These are phyloP conservation scores for Diddensiella caesifluorescens DNA, from an alignment of 805 yeast genomes.

Conservation along the genomic window DNA sequence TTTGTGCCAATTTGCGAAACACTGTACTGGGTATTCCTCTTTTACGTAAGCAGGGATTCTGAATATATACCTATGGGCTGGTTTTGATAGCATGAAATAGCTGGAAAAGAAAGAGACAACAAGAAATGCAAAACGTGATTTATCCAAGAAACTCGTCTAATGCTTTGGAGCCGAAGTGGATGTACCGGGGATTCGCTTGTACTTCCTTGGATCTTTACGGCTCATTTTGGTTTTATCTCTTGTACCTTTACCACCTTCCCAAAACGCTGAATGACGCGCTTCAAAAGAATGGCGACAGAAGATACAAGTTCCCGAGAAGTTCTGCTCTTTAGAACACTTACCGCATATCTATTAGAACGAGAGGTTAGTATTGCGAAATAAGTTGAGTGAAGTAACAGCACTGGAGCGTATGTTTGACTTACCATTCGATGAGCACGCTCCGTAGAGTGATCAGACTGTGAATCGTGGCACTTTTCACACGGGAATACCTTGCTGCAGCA, in stretches of 20 bases:
- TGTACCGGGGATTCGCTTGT: conserved; percentile 27
- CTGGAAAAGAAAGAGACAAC: too few species aligned
- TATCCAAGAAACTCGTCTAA: too few species aligned
- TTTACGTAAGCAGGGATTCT: too few species aligned
- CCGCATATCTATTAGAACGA: conserved; percentile 32
- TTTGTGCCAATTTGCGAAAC: too few species aligned
- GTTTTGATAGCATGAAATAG: too few species aligned
- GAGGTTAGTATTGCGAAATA: not conserved
- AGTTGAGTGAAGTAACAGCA: not conserved
- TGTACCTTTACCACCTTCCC: conserved; percentile 44
- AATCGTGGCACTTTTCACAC: conserved; percentile 40
- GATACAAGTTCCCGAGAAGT: conserved; percentile 32
- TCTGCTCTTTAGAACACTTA: conserved; percentile 38
- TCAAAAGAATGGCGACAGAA: conserved; percentile 36
- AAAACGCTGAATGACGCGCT: conserved; percentile 33
- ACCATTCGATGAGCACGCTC: conserved; percentile 37
- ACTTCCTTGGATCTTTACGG: conserved; percentile 39
- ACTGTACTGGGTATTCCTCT: too few species aligned
- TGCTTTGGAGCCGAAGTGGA: too few species aligned
- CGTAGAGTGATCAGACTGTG: conserved; percentile 31
- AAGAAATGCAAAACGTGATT: too few species aligned
- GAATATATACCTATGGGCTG: too few species aligned
- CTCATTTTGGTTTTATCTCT: conserved; percentile 37
- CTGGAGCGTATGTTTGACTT: too few species aligned
- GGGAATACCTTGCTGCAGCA: conserved; percentile 40